phyloP scores from a whole-genome alignment of 1,139 yeast genomes.

The Suhomyces bokatorum region DNA sequence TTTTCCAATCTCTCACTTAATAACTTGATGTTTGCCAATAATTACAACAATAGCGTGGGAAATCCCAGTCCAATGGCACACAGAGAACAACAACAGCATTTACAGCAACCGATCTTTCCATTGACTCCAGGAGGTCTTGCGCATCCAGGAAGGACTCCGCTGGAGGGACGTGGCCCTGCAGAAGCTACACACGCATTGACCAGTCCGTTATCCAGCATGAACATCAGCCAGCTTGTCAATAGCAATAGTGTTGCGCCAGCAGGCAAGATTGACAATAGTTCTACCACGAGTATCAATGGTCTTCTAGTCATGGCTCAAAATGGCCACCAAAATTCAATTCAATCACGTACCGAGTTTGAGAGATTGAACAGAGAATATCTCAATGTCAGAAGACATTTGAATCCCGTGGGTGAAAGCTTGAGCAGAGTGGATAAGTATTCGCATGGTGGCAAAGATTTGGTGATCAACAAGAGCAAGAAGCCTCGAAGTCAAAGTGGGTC shows the following conservation, averaged over 20 bases:
- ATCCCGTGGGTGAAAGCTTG: conserved; percentile 68
- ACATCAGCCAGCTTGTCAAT: neutral
- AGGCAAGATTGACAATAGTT: conserved; percentile 11
- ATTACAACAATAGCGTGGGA: conserved; percentile 21
- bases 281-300: conserved; percentile 31
- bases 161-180: conserved; percentile 1
- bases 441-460: conserved; percentile 21
- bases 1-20: conserved; percentile 47
- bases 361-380: conserved; percentile 71
- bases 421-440: conserved; percentile 39
- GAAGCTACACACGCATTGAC: neutral
- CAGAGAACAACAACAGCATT: conserved; percentile 5
- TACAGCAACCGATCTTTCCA: conserved; percentile 11
- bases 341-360: conserved; percentile 73
- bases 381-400: conserved; percentile 65
- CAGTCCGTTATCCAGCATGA: conserved; percentile 2
- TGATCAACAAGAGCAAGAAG: conserved; percentile 24
- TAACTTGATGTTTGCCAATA: conserved; percentile 49
- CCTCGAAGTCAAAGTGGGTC: conserved; percentile 7
- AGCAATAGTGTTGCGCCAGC: neutral
- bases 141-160: conserved; percentile 6
- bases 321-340: conserved; percentile 50
- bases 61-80: conserved; percentile 7
- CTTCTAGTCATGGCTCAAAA: conserved; percentile 34
- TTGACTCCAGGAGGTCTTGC: conserved; percentile 14